Conservation (phyloP, 2,329 filamentous ascomycete species). For the Dactylellina drechsleri region DNA sequence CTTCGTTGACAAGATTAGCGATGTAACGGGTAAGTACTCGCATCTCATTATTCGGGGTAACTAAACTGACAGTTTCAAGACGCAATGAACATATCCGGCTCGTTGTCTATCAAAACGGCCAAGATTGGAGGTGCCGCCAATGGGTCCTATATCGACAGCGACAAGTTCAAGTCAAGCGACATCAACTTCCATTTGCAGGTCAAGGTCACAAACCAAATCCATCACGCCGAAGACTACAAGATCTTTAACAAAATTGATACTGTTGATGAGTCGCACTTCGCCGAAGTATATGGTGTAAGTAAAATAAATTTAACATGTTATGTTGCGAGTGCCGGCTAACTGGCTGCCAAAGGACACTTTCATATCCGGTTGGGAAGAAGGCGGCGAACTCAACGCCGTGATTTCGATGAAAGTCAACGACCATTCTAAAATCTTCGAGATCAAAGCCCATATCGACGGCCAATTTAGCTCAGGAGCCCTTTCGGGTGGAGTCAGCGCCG, state of each 20-base stretch:
- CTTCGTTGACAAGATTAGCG: constrained; percentile 60
- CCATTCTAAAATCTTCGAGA: constrained; percentile 10
- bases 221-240: constrained; percentile 53
- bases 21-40: constrained; percentile 59
- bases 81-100: constrained; percentile 61
- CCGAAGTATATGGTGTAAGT: constrained; percentile 57
- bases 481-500: constrained; percentile 12
- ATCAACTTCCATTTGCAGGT: constrained; percentile 58
- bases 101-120: constrained; percentile 61
- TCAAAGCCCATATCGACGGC: constrained; percentile 6
- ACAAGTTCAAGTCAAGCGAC: constrained; percentile 58
- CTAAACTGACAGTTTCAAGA: constrained; percentile 12
- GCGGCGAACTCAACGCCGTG: constrained; percentile 59
- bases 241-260: constrained; percentile 25
- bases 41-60: not conserved
- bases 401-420: constrained; percentile 55
- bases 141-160: constrained; percentile 22
- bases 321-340: not conserved
- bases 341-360: constrained; percentile 3
- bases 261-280: constrained; percentile 49
- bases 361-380: constrained; percentile 57
- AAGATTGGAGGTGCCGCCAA: constrained; percentile 59
- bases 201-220: constrained; percentile 58
- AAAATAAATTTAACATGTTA: not conserved
- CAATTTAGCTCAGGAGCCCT: constrained; percentile 28